A percentile compares a stretch with the other conserved stretches of the same genome.
Conservation (phyloP, 1,284 basidiomycete species). For the Anthracocystis setariae region DNA sequence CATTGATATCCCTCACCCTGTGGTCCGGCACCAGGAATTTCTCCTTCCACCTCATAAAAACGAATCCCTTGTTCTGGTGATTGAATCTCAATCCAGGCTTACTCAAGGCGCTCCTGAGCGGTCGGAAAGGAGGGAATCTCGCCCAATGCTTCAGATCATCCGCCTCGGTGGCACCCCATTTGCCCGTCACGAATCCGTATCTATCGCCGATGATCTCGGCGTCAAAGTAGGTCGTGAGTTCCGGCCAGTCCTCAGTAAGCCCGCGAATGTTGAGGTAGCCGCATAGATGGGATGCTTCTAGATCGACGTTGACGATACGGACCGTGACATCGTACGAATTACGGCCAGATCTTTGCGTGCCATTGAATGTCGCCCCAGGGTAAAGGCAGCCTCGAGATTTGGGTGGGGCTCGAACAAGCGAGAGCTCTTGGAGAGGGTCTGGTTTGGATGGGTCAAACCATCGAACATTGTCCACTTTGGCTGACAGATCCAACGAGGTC, state of each 20-base stretch:
- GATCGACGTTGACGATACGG: slow-evolving; percentile 62
- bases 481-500: slow-evolving; percentile 6
- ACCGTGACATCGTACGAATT: slow-evolving; percentile 64
- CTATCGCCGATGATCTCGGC: slow-evolving; percentile 63
- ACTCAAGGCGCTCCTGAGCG: slow-evolving; percentile 36
- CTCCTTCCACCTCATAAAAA: slow-evolving; percentile 97
- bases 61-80: slow-evolving; percentile 65
- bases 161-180: slow-evolving; percentile 63
- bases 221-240: slow-evolving; percentile 67
- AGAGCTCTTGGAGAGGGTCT: slow-evolving; percentile 51
- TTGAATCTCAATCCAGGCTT: slow-evolving; percentile 53
- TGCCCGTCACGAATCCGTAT: slow-evolving; percentile 59
- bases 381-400: slow-evolving; percentile 56
- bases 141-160: slow-evolving; percentile 65
- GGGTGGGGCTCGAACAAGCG: slow-evolving; percentile 33
- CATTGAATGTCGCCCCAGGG: slow-evolving; percentile 61
- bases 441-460: slow-evolving; percentile 53
- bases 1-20: slow-evolving; percentile 89
- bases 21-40: slow-evolving; percentile 93
- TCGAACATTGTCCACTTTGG: slow-evolving; percentile 19
- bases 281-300: slow-evolving; percentile 58
- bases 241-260: slow-evolving; percentile 66
- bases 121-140: slow-evolving; percentile 56
- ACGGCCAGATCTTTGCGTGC: slow-evolving; percentile 60
- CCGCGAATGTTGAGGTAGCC: slow-evolving; percentile 67